Conservation (phyloP, 768 basidiomycete species). For the Nidula microcarpa region DNA sequence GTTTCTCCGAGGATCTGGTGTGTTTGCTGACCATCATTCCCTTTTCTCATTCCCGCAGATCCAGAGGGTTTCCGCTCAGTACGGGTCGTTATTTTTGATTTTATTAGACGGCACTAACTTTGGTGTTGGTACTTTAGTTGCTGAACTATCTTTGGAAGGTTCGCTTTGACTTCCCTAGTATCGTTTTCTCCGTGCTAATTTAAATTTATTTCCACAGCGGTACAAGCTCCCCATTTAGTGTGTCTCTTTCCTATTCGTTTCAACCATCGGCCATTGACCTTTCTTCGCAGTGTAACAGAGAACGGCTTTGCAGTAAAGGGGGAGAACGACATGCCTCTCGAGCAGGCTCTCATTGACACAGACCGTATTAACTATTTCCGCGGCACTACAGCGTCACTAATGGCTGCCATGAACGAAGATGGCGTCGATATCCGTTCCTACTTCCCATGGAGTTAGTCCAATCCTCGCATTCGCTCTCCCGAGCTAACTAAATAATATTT, state of each 20-base stretch:
- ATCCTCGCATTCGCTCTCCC: background rate
- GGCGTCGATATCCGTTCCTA: constrained; percentile 61
- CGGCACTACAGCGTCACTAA: constrained; percentile 51
- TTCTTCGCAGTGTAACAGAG: constrained; percentile 55
- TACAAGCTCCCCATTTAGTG: constrained; percentile 40
- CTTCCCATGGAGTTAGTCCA: constrained; percentile 62
- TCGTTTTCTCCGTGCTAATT: background rate
- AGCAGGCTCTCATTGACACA: constrained; percentile 51
- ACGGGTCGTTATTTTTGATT: constrained; percentile 11
- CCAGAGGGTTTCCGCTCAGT: constrained; percentile 65
- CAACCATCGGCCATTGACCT: background rate
- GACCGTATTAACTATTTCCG: constrained; percentile 68
- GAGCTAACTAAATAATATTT: constrained; percentile 3
- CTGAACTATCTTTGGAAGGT: too few relatives aligned
- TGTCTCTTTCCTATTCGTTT: constrained; percentile 4
- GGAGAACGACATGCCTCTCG: constrained; percentile 50
- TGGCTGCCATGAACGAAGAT: constrained; percentile 58
- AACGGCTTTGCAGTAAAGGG: constrained; percentile 71
- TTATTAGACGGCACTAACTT: too few relatives aligned
- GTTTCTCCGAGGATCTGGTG: background rate
- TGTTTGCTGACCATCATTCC: background rate
- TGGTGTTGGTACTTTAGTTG: too few relatives aligned
- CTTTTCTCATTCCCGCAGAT: constrained; percentile 22
- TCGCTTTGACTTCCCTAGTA: background rate
- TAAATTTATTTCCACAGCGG: constrained; percentile 10